Percentiles rank a stretch among this genome's conserved stretches.
These are phyloP conservation scores for Triticum urartu DNA, from an alignment of 176 grass and related monocot species.

Conservation along the genomic window DNA sequence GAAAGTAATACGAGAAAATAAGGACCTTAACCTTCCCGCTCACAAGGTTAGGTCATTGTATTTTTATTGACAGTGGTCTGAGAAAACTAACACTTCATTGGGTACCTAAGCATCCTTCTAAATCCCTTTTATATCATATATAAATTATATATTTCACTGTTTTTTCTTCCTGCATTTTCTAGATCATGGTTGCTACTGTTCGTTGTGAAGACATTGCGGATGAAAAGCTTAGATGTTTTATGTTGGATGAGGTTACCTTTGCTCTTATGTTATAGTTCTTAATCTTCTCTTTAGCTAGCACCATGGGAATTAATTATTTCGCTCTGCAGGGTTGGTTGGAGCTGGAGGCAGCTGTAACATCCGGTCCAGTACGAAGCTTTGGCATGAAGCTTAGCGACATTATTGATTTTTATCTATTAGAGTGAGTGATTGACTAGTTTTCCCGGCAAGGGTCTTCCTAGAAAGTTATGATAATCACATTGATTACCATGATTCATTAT, in stretches of 20 bases:
- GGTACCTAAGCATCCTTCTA: not conserved
- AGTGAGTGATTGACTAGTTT: conserved; percentile 51
- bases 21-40: conserved; percentile 93
- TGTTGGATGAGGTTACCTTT: conserved; percentile 66
- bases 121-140: not conserved
- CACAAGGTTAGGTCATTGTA: conserved; percentile 75
- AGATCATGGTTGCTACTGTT: conserved; percentile 98
- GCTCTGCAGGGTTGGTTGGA: conserved; percentile 75
- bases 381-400: conserved; percentile 64
- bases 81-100: conserved; percentile 10
- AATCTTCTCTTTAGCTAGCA: conserved; percentile 8
- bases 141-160: conserved; percentile 3
- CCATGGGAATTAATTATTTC: not conserved
- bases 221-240: conserved; percentile 68
- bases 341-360: conserved; percentile 57
- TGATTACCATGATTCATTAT: not conserved
- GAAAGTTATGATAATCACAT: not conserved
- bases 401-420: conserved; percentile 69
- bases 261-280: conserved; percentile 35
- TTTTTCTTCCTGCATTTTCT: conserved; percentile 25
- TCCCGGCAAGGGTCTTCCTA: not conserved
- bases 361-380: conserved; percentile 56
- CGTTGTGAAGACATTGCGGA: conserved; percentile 91
- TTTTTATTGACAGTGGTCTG: conserved; percentile 12
- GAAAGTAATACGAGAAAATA: conserved; percentile 93